Evolutionary conservation across 208 protist genomes (phyloP), one percentile per base, ranked within the genome.

Genomic region (Vickermania spadyakhi): DNA sequence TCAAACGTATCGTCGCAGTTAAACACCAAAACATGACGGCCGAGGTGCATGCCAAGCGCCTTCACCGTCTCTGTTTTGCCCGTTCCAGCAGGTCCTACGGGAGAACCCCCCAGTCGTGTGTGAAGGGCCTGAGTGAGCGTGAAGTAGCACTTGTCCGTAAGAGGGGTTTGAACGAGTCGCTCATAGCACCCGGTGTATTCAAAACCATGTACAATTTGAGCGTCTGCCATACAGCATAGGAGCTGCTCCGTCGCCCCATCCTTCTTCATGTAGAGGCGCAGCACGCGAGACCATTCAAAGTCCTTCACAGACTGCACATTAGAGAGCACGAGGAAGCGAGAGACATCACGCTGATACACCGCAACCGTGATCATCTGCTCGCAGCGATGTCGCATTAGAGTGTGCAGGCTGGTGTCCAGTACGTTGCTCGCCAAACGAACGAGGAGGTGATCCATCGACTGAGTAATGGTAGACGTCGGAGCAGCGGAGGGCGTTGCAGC

Each of bases 1-100:
- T 99, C 98, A 65, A 99, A 99, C 23, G 81, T 91, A 72, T 99
- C 98, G 68, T 99, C 98, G 85, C 98, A 99, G 85, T 98, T 99
- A 73, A 99, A 99, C 5, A 99, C 98, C 2, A 99, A 72, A 14
- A 99, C 97, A 75, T 98, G 98, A 58, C 98, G 77, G 56, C 98
- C 98, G 0, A 99, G 82, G 74, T 99, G 97, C 29, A 82, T 72
- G 56, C 98, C 98, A 5, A 99, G 82, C 11, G 96, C 96, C 80
- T 99, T 99, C 21, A 99, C 98, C 2, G 97, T 99, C 77, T 99
- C 98, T 22, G 98, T 99, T 77, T 99, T 99, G 55, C 98, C 97
- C 0, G 97, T 99, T 29, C 98, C 97, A 13, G 98, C 97, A 3
- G 97, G 97, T 22, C 98, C 97, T 41, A 99, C 97, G 55, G 98